These are phyloP conservation scores for Cladobotryum protrusum DNA, from an alignment of 2,329 filamentous ascomycete genomes.

Conservation along the genomic window DNA sequence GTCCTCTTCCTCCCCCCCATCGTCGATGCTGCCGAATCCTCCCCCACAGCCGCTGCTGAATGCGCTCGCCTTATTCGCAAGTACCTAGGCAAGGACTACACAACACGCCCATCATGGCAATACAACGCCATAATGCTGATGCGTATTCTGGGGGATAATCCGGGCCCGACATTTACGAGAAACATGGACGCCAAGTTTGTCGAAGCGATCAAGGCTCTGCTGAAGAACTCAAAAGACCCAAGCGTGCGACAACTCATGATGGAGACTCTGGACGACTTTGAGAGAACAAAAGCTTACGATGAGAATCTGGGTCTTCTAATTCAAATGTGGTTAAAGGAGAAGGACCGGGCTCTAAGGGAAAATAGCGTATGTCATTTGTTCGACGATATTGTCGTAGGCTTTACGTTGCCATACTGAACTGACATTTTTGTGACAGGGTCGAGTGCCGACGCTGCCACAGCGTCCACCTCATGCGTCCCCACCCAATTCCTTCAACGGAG, in stretches of 20 bases:
- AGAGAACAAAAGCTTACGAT: conserved; percentile 65
- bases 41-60: conserved; percentile 74
- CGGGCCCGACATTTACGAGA: conserved; percentile 82
- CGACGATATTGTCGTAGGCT: no score
- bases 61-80: conserved; percentile 77
- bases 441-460: conserved; percentile 14
- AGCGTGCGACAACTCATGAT: conserved; percentile 79
- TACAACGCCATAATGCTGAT: conserved; percentile 97
- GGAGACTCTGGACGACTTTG: conserved; percentile 77
- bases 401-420: conserved; percentile 4
- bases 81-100: conserved; percentile 70
- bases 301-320: conserved; percentile 65
- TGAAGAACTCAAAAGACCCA: conserved; percentile 64
- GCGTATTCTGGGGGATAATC: conserved; percentile 87
- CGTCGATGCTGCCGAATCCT: conserved; percentile 91
- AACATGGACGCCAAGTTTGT: conserved; percentile 84
- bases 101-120: conserved; percentile 61
- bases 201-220: conserved; percentile 64
- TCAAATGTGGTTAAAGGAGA: conserved; percentile 87
- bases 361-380: conserved; percentile 38
- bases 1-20: conserved; percentile 88
- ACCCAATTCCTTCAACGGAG: conserved; percentile 21
- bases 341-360: conserved; percentile 54
- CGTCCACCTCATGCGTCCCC: conserved; percentile 12
- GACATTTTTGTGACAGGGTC: conserved; percentile 15